Evolutionary conservation across 768 basidiomycete genomes (phyloP).

Genomic region (Mrakia hoshinonis): DNA sequence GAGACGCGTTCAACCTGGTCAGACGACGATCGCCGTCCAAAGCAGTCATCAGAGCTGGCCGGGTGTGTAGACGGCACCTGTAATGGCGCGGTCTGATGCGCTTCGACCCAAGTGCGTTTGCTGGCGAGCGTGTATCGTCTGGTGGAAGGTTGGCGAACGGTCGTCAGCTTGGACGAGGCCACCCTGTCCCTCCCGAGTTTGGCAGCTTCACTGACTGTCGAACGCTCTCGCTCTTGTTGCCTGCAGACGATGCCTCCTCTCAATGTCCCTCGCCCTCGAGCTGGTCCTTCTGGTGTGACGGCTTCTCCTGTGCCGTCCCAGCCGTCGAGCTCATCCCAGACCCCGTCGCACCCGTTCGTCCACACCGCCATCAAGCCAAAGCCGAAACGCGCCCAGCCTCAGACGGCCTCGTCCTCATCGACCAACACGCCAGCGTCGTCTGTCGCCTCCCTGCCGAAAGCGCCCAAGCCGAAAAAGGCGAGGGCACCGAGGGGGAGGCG

Average conservation of each 20-base stretch:
- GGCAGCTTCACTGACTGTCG: not conserved
- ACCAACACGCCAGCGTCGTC: not conserved
- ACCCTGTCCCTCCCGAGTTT: not conserved
- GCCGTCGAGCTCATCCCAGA: not conserved
- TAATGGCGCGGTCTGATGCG: no score
- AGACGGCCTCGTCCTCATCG: not conserved
- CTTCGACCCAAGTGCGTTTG: no score
- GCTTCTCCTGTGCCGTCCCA: constrained; percentile 13
- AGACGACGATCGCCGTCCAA: no score
- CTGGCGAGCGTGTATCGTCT: no score
- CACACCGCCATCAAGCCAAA: not conserved
- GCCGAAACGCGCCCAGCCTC: no score
- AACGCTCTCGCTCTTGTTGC: not conserved
- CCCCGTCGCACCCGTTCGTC: not conserved
- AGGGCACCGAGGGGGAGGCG: constrained; percentile 9
- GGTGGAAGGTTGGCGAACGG: no score
- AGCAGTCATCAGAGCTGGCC: no score
- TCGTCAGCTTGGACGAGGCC: no score
- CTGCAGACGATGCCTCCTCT: not conserved
- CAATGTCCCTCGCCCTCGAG: not conserved
- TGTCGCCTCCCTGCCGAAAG: not conserved
- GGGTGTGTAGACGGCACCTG: no score
- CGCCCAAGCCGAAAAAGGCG: constrained; percentile 2
- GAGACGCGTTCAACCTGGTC: no score
- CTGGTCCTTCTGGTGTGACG: not conserved